These are phyloP conservation scores for Euphorbia peplus DNA, from an alignment of 345 rosid genomes.

Conservation along the genomic window DNA sequence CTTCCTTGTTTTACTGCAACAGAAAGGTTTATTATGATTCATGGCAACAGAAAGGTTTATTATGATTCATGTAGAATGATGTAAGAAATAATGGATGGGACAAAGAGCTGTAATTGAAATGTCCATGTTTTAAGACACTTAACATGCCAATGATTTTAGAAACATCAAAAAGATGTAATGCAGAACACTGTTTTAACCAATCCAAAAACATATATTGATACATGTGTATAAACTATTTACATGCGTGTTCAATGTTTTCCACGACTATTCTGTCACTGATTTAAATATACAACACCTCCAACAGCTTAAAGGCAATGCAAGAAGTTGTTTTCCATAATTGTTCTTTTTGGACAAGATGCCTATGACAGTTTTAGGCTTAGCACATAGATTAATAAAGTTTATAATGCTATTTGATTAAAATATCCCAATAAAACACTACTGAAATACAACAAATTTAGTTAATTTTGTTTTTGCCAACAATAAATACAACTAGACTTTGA, in stretches of 20 bases:
- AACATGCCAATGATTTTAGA: neutral
- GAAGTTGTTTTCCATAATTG: neutral
- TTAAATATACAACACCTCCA: neutral
- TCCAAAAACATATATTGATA: neutral
- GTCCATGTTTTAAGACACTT: neutral
- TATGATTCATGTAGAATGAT: neutral
- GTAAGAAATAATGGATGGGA: constrained; percentile 1
- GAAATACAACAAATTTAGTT: too few species aligned
- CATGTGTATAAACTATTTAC: neutral
- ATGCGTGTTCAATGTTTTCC: neutral
- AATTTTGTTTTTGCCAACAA: too few species aligned
- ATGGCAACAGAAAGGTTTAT: constrained; percentile 10
- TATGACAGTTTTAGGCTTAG: too few species aligned
- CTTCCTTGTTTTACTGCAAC: constrained; percentile 33
- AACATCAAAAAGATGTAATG: neutral
- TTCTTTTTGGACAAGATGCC: too few species aligned
- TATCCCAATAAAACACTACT: too few species aligned
- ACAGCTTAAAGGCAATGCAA: neutral
- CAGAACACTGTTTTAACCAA: neutral
- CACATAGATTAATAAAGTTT: too few species aligned
- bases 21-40: constrained; percentile 8
- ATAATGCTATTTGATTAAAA: too few species aligned
- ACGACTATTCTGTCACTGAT: neutral
- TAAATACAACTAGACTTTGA: too few species aligned
- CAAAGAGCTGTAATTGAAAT: neutral